phyloP scores from a whole-genome alignment of 352 stramenopile genomes.

The Phytophthora litchii region DNA sequence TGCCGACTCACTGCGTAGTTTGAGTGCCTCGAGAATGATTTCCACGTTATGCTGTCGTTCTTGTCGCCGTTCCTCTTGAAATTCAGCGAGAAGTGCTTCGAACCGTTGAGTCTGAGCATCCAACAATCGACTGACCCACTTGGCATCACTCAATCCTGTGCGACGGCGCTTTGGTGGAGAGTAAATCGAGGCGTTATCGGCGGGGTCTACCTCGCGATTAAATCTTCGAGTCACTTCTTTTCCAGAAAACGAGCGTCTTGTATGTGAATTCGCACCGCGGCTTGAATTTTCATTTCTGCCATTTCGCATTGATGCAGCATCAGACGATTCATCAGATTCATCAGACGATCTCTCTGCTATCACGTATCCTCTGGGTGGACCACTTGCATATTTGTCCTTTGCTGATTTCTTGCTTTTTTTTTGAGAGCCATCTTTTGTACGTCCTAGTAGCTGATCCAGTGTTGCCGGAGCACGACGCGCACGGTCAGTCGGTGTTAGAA shows the following conservation, averaged over 20 bases:
- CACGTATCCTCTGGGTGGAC: slow-evolving; percentile 19
- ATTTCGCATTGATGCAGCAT: slow-evolving; percentile 14
- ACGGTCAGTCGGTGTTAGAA: slow-evolving; percentile 24
- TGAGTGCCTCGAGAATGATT: slow-evolving; percentile 46
- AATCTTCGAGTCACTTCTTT: slow-evolving; percentile 15
- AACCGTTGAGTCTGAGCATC: slow-evolving; percentile 44
- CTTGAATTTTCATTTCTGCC: slow-evolving; percentile 20
- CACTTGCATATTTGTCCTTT: slow-evolving; percentile 19
- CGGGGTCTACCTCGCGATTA: slow-evolving; percentile 15
- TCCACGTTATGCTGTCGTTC: slow-evolving; percentile 48
- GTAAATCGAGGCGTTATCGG: not conserved
- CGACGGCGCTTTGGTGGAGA: slow-evolving; percentile 28
- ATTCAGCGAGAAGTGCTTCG: slow-evolving; percentile 40
- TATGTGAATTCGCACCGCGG: slow-evolving; percentile 15
- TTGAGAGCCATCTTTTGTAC: slow-evolving; percentile 7
- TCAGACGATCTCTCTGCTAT: slow-evolving; percentile 25
- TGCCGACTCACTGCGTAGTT: slow-evolving; percentile 24
- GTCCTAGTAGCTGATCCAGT: slow-evolving; percentile 25
- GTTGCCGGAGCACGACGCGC: slow-evolving; percentile 26
- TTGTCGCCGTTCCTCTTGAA: slow-evolving; percentile 47
- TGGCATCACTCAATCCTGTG: slow-evolving; percentile 32
- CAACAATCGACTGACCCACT: slow-evolving; percentile 42
- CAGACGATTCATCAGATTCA: slow-evolving; percentile 12
- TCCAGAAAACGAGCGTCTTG: not conserved
- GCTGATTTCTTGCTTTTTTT: slow-evolving; percentile 26